phyloP scores from a whole-genome alignment of 2,329 filamentous ascomycete genomes.

The Zymoseptoria brevis region DNA sequence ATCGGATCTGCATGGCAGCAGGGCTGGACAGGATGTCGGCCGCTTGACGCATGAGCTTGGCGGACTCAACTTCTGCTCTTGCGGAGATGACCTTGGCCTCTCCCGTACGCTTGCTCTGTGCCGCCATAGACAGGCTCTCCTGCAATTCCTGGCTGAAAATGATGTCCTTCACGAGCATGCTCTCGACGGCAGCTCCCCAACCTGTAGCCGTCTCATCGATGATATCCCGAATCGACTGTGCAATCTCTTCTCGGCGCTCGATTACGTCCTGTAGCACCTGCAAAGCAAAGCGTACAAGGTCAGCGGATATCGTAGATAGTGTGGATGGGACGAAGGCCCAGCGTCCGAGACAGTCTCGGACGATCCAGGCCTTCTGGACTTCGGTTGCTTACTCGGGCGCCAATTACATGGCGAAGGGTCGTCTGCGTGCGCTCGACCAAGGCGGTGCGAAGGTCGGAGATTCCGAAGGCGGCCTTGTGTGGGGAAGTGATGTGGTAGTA shows the following conservation, averaged over 20 bases:
- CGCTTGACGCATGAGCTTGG: constrained; percentile 83
- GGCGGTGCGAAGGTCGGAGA: constrained; percentile 89
- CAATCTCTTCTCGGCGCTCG: constrained; percentile 94
- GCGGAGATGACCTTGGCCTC: constrained; percentile 98
- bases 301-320: no score
- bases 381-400: constrained; percentile 53
- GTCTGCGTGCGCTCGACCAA: constrained; percentile 97
- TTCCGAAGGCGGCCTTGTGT: constrained; percentile 71
- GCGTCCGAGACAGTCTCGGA: no score
- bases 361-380: background rate
- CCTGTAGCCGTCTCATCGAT: constrained; percentile 90
- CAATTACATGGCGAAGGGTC: constrained; percentile 91
- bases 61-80: constrained; percentile 89
- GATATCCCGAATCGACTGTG: constrained; percentile 89
- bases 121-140: constrained; percentile 94
- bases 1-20: constrained; percentile 96
- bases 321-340: no score
- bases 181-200: constrained; percentile 95
- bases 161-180: constrained; percentile 99
- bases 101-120: constrained; percentile 95
- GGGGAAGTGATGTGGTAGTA: constrained; percentile 97
- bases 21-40: constrained; percentile 88
- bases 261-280: constrained; percentile 90
- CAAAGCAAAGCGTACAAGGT: no score
- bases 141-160: constrained; percentile 94